Evolutionary conservation across 2,329 filamentous ascomycete species (phyloP).

Genomic region (Sphaerulina musiva): DNA sequence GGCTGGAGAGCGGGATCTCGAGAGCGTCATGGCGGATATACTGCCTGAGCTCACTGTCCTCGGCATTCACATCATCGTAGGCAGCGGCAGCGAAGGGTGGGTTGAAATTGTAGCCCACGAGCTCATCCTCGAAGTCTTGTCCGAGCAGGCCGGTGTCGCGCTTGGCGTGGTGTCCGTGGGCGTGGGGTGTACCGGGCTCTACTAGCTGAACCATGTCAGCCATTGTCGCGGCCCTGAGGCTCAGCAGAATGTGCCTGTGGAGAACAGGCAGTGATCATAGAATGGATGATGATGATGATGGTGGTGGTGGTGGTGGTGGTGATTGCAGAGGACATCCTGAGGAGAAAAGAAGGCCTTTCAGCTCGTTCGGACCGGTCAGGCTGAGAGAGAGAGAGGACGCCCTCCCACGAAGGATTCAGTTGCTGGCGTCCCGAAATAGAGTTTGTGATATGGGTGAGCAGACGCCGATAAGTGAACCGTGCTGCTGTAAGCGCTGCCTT

Average conservation of each 20-base stretch:
- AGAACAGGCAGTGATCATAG: not conserved
- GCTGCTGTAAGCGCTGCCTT: not conserved
- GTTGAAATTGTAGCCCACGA: not conserved
- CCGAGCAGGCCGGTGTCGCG: not conserved
- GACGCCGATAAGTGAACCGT: not conserved
- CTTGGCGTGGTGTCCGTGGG: not conserved
- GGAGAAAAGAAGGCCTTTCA: not conserved
- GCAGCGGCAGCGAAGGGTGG: too few relatives aligned
- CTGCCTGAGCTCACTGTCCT: not conserved
- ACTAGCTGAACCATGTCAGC: not conserved
- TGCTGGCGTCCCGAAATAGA: not conserved
- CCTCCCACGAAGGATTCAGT: conserved; percentile 1
- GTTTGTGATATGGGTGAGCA: not conserved
- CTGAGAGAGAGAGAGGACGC: conserved; percentile 6
- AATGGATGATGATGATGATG: not conserved
- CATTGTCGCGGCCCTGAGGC: conserved; percentile 10
- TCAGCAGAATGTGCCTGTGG: not conserved
- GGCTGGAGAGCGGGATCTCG: not conserved
- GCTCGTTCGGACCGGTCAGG: conserved; percentile 1
- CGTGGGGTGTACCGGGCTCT: not conserved
- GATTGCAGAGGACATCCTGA: conserved; percentile 1
- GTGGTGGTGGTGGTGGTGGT: too few relatives aligned
- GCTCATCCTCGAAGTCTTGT: not conserved
- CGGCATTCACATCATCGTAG: not conserved
- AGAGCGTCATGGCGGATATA: not conserved